Evolutionary conservation across 306 rosid genomes (phyloP), one percentile per base, ranked within the genome.

Genomic region (Corylus americana): DNA sequence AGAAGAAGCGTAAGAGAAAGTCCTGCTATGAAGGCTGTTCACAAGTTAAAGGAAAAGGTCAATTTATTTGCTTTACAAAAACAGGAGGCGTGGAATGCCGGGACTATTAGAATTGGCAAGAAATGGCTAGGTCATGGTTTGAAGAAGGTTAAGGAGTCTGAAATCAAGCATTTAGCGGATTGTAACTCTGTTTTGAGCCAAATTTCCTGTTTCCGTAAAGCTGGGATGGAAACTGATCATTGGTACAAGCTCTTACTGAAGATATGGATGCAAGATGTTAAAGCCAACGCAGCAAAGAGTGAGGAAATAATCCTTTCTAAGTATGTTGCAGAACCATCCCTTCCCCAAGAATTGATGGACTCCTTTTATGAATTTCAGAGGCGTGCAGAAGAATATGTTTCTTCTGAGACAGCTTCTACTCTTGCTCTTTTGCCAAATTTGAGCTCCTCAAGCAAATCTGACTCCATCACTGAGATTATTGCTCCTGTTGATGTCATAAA

Each of bases 181-280:
- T 47, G 73, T 58, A 81, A 75, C 73, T 90, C 92, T 76, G 77
- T 89, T 83, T 74, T 94, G 73, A 87, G 82, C 85, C 81, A 79
- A 76, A 79, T 94, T 78, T 88, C 94, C 47, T 77, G 79, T 82
- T 90, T 75, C 73, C 94, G 98, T 29, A 94, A 94, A 76, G 22
- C 92, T 47, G 97, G 97, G 70, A 94, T 94, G 98, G 91, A 94
- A 85, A 94, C 97, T 69, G 98, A 94, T 80, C 98, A 94, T 81
- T 94, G 98, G 98, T 92, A 92, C 85, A 92, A 94, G 79, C 85
- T 84, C 72, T 83, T 94, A 57, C 45, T 91, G 58, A 94, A 92
- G 85, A 86, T 88, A 73, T 94, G 98, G 98, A 88, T 94, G 93
- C 93, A 89, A 83, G 89, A 82, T 45, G 76, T 89, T 64, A 85